Conservation (phyloP, 2,329 filamentous ascomycete species). For the Elsinoe fawcettii region DNA sequence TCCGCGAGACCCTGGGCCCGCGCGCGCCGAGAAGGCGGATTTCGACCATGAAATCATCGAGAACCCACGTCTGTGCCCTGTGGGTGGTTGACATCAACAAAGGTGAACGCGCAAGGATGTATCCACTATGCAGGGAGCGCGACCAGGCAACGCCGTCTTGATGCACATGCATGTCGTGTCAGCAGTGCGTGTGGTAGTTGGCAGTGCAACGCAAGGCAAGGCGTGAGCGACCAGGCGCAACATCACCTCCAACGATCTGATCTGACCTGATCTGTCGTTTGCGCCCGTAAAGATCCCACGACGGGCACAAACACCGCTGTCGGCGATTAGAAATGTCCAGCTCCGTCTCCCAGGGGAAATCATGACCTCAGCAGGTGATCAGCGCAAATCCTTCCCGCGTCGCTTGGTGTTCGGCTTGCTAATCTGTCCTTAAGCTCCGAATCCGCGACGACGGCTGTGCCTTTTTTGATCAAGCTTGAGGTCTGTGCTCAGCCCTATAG, state of each 20-base stretch:
- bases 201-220: too few species aligned
- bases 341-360: too few species aligned
- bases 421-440: too few species aligned
- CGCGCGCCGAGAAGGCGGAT: background rate
- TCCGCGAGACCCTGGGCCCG: background rate
- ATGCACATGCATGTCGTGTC: background rate
- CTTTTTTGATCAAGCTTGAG: background rate
- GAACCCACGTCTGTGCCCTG: background rate
- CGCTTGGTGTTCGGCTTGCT: background rate
- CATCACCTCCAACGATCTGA: too few species aligned
- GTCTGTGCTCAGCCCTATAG: background rate
- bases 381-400: background rate
- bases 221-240: too few species aligned
- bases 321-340: too few species aligned
- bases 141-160: background rate
- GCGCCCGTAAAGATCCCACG: background rate
- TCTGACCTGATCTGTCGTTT: background rate
- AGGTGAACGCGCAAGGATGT: background rate
- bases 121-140: background rate
- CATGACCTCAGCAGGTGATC: background rate
- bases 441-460: background rate
- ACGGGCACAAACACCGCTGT: too few species aligned
- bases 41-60: constrained; percentile 4
- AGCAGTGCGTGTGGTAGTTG: background rate
- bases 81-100: background rate